Evolutionary conservation across 2,329 filamentous ascomycete genomes (phyloP), one percentile per base, ranked within the genome.

Genomic region (Colletotrichum caudatum): DNA sequence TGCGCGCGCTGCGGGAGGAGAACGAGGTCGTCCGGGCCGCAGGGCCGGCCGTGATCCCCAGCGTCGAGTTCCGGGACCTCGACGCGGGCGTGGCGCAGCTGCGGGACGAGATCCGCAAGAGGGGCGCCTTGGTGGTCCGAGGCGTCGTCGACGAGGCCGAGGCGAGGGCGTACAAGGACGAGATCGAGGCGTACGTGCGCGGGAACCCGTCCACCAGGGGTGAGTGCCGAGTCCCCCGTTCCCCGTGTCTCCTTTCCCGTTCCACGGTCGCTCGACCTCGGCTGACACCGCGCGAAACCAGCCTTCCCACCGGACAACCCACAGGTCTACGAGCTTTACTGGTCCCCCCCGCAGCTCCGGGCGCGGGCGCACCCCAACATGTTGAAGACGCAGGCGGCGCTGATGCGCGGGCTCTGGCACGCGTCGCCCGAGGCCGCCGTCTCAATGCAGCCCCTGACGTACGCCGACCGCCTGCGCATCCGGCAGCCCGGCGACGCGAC

Each of bases 271-370:
- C 37, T 39, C 12, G 11, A 2, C n/a, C 23, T 48, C 5, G 20
- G 23, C 2, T 58, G 5, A 35, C 51, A 48, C 63, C 44, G 6
- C 41, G 8, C 5, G 20, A 23, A 48, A 12, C 33, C 23, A 87
- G 92, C 89, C 2, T 94, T 93, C 73, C 93, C 92, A 0, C 80
- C 86, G 0, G 82, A 91, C 57, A 85, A 90, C 53, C 92, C 91
- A 0, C 90, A 92, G 56, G 92, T 94, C 7, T 93, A 89, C 76
- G 92, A 94, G 78, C 82, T 94, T 1, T 94, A 94, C 81, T 94
- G 92, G 92, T 92, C 91, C 0, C 84, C 85, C 1, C 84, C 91
- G 1, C 93, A 95, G 78, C 82, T 92, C 54, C 86, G 87, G 74
- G 92, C 91, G 4, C 87, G 93, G n/a, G 82, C 86, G 0, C 90